Conservation (phyloP, 1,284 basidiomycete species). For the Sporisorium reilianum region DNA sequence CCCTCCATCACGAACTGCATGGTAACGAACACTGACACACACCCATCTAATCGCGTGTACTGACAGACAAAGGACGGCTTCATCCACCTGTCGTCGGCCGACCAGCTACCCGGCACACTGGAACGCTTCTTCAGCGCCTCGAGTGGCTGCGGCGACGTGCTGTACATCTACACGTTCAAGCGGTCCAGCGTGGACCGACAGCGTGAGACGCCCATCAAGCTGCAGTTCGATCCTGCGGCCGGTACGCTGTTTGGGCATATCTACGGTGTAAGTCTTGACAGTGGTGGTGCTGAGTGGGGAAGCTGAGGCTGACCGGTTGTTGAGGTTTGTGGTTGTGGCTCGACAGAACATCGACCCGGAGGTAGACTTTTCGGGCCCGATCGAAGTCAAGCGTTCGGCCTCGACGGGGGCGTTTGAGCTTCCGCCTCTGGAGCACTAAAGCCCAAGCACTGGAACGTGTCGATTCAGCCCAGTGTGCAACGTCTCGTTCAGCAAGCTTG, state of each 20-base stretch:
- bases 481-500: background rate
- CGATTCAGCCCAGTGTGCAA: background rate
- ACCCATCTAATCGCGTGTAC: too few relatives aligned
- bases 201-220: conserved; percentile 34
- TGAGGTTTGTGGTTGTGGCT: background rate
- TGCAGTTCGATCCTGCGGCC: conserved; percentile 53
- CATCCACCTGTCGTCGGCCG: conserved; percentile 58
- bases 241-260: conserved; percentile 56
- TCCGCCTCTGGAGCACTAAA: conserved; percentile 27
- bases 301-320: background rate
- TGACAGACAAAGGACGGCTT: conserved; percentile 62
- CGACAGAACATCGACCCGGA: conserved; percentile 44
- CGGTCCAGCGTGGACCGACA: conserved; percentile 37
- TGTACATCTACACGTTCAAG: conserved; percentile 49
- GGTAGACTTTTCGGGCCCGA: conserved; percentile 39
- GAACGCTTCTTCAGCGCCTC: conserved; percentile 52
- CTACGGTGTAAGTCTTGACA: conserved; percentile 45
- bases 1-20: background rate
- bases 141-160: conserved; percentile 45
- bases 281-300: too few relatives aligned
- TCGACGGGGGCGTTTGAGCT: conserved; percentile 40
- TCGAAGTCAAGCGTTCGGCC: conserved; percentile 41
- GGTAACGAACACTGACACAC: background rate
- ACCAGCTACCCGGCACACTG: conserved; percentile 56
- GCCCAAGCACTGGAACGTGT: background rate